Conservation (phyloP, 192 early-diverging fungal species). For the Powellomyces hirtus region DNA sequence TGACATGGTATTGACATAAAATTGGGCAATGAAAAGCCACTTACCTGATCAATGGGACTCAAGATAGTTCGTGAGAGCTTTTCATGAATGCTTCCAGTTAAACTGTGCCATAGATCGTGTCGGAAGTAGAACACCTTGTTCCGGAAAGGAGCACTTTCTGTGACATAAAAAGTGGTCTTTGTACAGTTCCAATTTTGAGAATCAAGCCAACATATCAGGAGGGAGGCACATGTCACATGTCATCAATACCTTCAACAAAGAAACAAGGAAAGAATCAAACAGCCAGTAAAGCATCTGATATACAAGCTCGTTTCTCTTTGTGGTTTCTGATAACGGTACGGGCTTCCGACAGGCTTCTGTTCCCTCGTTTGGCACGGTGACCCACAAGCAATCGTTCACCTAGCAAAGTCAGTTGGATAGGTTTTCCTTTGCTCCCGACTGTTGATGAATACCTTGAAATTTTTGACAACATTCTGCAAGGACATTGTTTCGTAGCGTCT, state of each 20-base stretch:
- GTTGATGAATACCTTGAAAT: constrained; percentile 47
- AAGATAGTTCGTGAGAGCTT: constrained; percentile 42
- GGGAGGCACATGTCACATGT: no score
- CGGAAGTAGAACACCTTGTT: constrained; percentile 74
- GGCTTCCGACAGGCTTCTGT: constrained; percentile 17
- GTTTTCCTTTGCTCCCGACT: no score
- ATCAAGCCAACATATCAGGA: no score
- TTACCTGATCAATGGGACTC: constrained; percentile 1
- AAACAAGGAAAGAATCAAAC: constrained; percentile 54
- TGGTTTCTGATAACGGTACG: constrained; percentile 40
- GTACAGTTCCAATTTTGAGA: no score
- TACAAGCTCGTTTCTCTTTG: constrained; percentile 56
- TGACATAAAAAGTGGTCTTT: constrained; percentile 75
- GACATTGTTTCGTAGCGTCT: constrained; percentile 62
- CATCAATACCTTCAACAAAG: constrained; percentile 50
- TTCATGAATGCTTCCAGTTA: constrained; percentile 47
- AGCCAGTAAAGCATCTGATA: constrained; percentile 68
- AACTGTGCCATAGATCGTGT: constrained; percentile 67
- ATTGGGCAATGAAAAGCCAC: background rate
- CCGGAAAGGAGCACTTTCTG: constrained; percentile 65
- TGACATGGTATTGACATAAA: background rate
- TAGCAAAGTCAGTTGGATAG: background rate
- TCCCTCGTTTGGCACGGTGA: background rate
- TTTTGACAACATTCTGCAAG: constrained; percentile 51
- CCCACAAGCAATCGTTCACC: background rate